Evolutionary conservation across 108 stramenopile species (phyloP).

Genomic region (Cyclotella atomus): DNA sequence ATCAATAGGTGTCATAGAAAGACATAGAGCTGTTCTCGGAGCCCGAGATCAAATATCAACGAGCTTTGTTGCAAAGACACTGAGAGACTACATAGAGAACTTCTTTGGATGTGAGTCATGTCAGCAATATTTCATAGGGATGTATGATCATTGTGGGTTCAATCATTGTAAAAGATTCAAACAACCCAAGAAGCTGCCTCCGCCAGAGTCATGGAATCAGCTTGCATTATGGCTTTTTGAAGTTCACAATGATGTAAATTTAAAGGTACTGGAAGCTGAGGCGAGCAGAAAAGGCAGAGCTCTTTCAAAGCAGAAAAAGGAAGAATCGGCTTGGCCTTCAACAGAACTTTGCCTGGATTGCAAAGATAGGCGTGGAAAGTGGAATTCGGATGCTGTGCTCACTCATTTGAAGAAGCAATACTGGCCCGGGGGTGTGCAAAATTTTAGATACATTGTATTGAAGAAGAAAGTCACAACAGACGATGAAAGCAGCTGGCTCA

Average conservation of each 20-base stretch:
- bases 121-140: slow-evolving; percentile 65
- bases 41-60: slow-evolving; percentile 51
- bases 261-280: slow-evolving; percentile 61
- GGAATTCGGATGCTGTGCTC: slow-evolving; percentile 48
- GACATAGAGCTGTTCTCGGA: slow-evolving; percentile 60
- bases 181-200: slow-evolving; percentile 36
- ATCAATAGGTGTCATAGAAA: slow-evolving; percentile 67
- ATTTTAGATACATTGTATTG: slow-evolving; percentile 55
- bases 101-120: slow-evolving; percentile 85
- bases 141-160: slow-evolving; percentile 69
- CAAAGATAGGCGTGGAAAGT: slow-evolving; percentile 53
- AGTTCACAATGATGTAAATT: slow-evolving; percentile 83
- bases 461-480: slow-evolving; percentile 43
- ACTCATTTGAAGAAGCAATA: slow-evolving; percentile 50
- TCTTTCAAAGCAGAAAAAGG: slow-evolving; percentile 16
- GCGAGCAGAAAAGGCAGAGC: slow-evolving; percentile 8
- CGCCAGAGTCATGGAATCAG: slow-evolving; percentile 64
- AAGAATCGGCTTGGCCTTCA: slow-evolving; percentile 58
- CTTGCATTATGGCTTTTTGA: slow-evolving; percentile 78
- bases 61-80: slow-evolving; percentile 49
- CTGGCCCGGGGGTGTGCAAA: slow-evolving; percentile 59
- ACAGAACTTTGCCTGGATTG: slow-evolving; percentile 49
- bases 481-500: slow-evolving; percentile 8
- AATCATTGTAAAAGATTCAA: slow-evolving; percentile 72
- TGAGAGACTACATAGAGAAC: slow-evolving; percentile 65